Percentiles rank a stretch among this genome's conserved stretches.
Evolutionary conservation across 345 rosid genomes (phyloP).

Genomic region (Eucalyptus pumila): DNA sequence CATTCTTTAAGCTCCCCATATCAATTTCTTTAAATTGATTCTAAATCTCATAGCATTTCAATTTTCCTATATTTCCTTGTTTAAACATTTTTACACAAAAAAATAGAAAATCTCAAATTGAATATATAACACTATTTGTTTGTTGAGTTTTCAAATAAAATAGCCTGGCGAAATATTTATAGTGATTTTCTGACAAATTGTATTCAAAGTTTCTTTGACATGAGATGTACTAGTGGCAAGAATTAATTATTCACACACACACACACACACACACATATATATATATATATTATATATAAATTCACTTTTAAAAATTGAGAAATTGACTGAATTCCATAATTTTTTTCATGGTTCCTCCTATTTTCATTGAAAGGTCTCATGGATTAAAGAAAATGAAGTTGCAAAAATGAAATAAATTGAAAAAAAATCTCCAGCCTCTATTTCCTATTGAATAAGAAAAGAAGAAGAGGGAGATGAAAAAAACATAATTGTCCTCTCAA

Average conservation of each 20-base stretch:
- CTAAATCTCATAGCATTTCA: neutral
- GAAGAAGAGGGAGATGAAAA: accelerated
- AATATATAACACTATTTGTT: accelerated
- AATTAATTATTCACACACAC: neutral
- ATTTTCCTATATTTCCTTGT: neutral
- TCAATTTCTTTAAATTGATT: neutral
- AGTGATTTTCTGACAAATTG: neutral
- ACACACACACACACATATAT: no score
- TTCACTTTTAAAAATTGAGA: neutral
- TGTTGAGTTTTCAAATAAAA: neutral
- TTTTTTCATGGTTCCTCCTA: neutral
- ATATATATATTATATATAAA: no score
- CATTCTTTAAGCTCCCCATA: neutral
- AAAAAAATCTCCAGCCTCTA: neutral
- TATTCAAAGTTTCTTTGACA: neutral
- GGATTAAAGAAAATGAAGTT: neutral
- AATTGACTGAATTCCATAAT: accelerated
- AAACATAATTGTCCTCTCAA: neutral
- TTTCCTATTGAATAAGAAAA: neutral
- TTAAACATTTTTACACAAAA: neutral
- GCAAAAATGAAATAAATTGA: neutral
- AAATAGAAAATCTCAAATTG: neutral
- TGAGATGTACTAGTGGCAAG: accelerated
- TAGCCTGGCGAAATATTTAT: accelerated
- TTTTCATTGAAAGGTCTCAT: neutral